Evolutionary conservation across 2,329 filamentous ascomycete genomes (phyloP), one percentile per base, ranked within the genome.

Genomic region (Hymenoscyphus infarciens): DNA sequence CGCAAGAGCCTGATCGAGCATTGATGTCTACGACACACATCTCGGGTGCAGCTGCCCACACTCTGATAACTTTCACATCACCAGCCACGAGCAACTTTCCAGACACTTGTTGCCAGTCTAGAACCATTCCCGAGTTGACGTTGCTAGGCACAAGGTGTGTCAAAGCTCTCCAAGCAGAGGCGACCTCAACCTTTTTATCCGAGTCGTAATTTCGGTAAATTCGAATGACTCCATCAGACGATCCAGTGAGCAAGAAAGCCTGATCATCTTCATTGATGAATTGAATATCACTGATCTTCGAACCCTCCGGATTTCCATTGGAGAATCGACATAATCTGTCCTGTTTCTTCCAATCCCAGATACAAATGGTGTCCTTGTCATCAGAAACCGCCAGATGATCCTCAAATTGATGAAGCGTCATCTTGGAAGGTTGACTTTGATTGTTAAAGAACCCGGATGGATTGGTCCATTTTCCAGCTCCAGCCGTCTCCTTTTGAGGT

Each of bases 241-340:
- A 96, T 1, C 95, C 95, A 0, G 92, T 97, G 85, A 99, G 92
- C 62, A 99, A 79, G 67, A 98, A 86, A 2, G 94, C 95, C 73
- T 96, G 92, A 74, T 99, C 95, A 71, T 99, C 95, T 76, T 99
- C 95, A 70, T 99, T 99, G 79, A 99, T 96, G 76, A 98, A 97
- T 61, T 92, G 91, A 74, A 97, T 87, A 75, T 98, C 93, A 60
- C 92, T 97, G 71, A 99, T 96, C 70, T 88, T 92, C 29, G 92
- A 97, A 2, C 93, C 92, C 35, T 87, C 82, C 0, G 95, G 95
- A 71, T 99, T 99, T 57, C 91, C 93, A 72, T 98, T 98, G 31
- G 91, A 96, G 77, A 99, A 99, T 61, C 89, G 88, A 73, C 87
- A 91, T 67, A 97, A 80, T 38, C 88, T 86, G 57, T 82, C 83